Conservation (phyloP, 1,284 basidiomycete genomes). For the Ceratobasidium sp. region DNA sequence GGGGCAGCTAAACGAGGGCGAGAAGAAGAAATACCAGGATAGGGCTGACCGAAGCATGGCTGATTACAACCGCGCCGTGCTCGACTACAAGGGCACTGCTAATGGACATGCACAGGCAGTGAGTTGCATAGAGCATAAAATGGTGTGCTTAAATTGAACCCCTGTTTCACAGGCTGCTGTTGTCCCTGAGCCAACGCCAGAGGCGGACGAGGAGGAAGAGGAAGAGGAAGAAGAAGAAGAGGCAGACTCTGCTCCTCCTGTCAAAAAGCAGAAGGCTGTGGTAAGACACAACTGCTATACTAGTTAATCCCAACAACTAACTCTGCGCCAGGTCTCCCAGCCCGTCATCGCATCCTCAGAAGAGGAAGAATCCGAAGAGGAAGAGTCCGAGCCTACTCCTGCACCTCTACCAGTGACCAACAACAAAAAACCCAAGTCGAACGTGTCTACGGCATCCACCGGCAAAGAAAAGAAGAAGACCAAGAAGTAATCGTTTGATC, state of each 20-base stretch:
- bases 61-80: conserved; percentile 21
- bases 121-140: neutral
- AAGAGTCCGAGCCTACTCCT: conserved; percentile 1
- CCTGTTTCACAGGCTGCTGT: neutral
- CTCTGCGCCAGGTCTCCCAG: neutral
- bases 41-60: conserved; percentile 20
- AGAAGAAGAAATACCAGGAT: conserved; percentile 50
- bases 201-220: conserved; percentile 33
- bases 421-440: neutral
- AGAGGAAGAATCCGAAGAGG: conserved; percentile 21
- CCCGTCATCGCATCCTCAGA: conserved; percentile 5
- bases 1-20: conserved; percentile 50
- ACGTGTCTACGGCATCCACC: neutral
- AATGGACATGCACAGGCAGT: conserved; percentile 13
- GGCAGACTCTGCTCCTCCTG: neutral
- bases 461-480: conserved; percentile 33
- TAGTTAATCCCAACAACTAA: neutral
- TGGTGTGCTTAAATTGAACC: neutral
- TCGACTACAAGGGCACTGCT: conserved; percentile 18
- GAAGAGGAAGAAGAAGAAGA: conserved; percentile 33
- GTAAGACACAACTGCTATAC: neutral
- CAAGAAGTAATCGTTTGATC: conserved; percentile 12
- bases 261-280: conserved; percentile 19
- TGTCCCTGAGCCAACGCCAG: neutral
- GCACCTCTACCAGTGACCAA: neutral